Conservation (phyloP, 1,284 basidiomycete genomes). For the Puccinia coronata region DNA sequence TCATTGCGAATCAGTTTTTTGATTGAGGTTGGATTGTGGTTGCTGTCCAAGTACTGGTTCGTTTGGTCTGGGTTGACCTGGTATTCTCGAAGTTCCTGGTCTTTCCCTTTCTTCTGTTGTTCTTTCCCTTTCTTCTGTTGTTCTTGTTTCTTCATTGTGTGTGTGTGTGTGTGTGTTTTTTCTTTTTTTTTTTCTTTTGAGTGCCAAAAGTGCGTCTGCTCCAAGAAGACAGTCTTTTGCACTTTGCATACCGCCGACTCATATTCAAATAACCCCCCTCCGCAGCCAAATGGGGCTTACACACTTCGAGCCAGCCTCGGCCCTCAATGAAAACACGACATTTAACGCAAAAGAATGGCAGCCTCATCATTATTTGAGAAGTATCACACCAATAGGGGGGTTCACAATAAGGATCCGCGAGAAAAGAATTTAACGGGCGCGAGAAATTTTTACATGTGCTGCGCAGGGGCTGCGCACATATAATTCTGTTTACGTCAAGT, state of each 20-base stretch:
- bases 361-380: no score
- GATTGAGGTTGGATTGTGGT: constrained; percentile 8
- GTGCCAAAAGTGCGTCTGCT: neutral
- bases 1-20: constrained; percentile 35
- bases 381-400: no score
- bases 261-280: neutral
- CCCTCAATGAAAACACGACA: no score
- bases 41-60: constrained; percentile 29
- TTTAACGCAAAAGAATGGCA: no score
- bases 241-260: neutral
- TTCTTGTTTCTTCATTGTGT: constrained; percentile 22
- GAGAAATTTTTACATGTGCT: no score
- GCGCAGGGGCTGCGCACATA: no score
- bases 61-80: constrained; percentile 27
- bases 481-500: no score
- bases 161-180: neutral
- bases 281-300: neutral
- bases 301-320: no score
- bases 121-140: constrained; percentile 5
- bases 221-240: neutral
- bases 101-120: neutral
- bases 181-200: neutral
- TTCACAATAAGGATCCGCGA: no score
- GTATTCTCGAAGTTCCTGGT: constrained; percentile 12
- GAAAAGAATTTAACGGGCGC: no score